A percentile compares a stretch with the other conserved stretches of the same genome.
Conservation (phyloP, 73 alveolate species). For the Uronychia binucleata region DNA sequence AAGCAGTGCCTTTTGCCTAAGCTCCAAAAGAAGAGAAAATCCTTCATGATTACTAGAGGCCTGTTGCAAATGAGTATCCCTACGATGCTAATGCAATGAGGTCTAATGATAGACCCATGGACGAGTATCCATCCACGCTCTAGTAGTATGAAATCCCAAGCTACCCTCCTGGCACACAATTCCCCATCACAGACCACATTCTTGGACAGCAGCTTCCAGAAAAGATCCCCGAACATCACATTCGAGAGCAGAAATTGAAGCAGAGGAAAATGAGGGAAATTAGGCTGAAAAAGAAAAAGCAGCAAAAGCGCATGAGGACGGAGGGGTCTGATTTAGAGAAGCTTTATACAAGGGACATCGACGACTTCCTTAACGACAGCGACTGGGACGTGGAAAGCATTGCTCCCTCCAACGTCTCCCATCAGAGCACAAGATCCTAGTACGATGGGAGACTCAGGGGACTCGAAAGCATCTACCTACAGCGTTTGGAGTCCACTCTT, state of each 20-base stretch:
- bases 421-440: neutral
- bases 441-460: conserved; percentile 59
- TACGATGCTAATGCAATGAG: neutral
- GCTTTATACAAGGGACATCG: conserved; percentile 61
- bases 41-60: no score
- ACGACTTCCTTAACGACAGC: conserved; percentile 63
- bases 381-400: conserved; percentile 68
- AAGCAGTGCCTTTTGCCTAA: no score
- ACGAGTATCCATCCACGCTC: neutral
- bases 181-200: neutral
- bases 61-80: neutral
- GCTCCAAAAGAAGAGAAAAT: no score
- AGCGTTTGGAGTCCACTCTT: conserved; percentile 48
- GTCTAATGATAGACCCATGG: neutral
- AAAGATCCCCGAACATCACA: conserved; percentile 40
- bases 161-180: neutral
- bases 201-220: neutral
- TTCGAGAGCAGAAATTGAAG: conserved; percentile 33
- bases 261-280: conserved; percentile 42
- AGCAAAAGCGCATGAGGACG: neutral
- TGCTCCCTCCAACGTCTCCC: neutral
- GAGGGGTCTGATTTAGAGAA: conserved; percentile 57
- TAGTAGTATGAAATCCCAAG: neutral
- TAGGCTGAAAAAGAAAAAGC: conserved; percentile 9
- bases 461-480: conserved; percentile 53